These are phyloP conservation scores for Botrytis galanthina DNA, from an alignment of 2,329 filamentous ascomycete species.

Conservation along the genomic window DNA sequence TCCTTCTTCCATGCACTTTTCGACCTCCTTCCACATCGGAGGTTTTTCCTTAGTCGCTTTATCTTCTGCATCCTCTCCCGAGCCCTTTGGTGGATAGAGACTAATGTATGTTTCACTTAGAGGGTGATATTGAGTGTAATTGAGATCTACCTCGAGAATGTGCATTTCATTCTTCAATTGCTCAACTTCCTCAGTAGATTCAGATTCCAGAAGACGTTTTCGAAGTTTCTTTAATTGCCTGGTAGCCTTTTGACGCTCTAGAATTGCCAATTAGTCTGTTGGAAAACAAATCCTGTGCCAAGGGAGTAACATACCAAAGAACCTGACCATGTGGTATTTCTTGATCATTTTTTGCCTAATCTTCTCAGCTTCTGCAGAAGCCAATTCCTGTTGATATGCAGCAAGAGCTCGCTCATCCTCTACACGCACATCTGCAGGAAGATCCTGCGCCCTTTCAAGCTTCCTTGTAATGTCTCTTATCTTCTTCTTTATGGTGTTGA, in stretches of 20 bases:
- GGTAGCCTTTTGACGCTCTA: conserved; percentile 71
- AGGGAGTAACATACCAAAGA: conserved; percentile 62
- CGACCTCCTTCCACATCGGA: conserved; percentile 67
- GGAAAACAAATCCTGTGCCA: neutral
- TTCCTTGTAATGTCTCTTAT: conserved; percentile 67
- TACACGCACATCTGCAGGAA: conserved; percentile 65
- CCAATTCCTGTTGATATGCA: conserved; percentile 63
- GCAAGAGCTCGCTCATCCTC: conserved; percentile 72
- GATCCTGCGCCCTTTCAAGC: conserved; percentile 57
- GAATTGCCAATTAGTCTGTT: conserved; percentile 20
- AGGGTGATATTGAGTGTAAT: conserved; percentile 72
- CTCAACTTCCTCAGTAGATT: conserved; percentile 51
- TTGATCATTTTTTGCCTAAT: conserved; percentile 67
- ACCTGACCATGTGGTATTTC: conserved; percentile 80
- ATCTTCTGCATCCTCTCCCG: conserved; percentile 34
- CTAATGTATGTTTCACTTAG: conserved; percentile 69
- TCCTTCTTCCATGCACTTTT: conserved; percentile 61
- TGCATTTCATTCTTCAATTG: conserved; percentile 59
- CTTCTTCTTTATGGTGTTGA: conserved; percentile 68
- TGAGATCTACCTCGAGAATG: conserved; percentile 68
- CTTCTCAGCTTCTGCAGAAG: conserved; percentile 57
- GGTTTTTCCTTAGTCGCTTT: conserved; percentile 40
- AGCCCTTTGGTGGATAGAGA: conserved; percentile 51
- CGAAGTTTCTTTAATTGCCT: conserved; percentile 63
- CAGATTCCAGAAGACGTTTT: conserved; percentile 53